A percentile compares a stretch with the other conserved stretches of the same genome.
phyloP scores from a whole-genome alignment of 305 asterid genomes.

The Solanum hybrid region DNA sequence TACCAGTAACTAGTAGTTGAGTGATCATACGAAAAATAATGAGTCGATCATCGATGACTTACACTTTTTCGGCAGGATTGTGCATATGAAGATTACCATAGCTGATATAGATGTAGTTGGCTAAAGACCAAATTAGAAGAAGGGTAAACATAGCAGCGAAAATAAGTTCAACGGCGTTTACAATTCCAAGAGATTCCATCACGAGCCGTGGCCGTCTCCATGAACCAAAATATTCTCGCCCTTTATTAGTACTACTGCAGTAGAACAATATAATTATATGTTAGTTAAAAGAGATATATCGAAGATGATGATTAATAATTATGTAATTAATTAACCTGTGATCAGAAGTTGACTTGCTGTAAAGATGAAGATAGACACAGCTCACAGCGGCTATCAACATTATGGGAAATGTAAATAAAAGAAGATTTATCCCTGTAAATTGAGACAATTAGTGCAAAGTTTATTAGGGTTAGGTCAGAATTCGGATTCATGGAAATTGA shows the following conservation, averaged over 20 bases:
- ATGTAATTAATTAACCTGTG: not conserved
- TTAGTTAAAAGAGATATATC: not conserved
- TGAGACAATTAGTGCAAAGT: not conserved
- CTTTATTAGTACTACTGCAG: not conserved
- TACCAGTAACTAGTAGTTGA: not conserved
- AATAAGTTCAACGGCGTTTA: constrained; percentile 41
- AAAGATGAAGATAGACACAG: constrained; percentile 47
- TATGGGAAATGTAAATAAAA: constrained; percentile 48
- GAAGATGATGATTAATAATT: not conserved
- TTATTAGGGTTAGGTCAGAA: not conserved
- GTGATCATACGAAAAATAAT: not conserved
- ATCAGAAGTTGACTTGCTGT: constrained; percentile 22
- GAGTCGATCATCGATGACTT: not conserved
- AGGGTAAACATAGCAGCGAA: constrained; percentile 41
- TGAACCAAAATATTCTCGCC: constrained; percentile 3
- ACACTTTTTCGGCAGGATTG: constrained; percentile 31
- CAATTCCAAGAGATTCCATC: constrained; percentile 47
- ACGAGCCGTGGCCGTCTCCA: constrained; percentile 40
- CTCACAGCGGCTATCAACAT: constrained; percentile 48
- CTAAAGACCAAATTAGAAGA: constrained; percentile 54
- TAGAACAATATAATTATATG: not conserved
- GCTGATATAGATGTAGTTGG: constrained; percentile 39
- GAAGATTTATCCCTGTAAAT: constrained; percentile 49
- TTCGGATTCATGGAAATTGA: not conserved
- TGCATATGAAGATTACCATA: constrained; percentile 40